Evolutionary conservation across 495 filamentous ascomycete genomes (phyloP).

Genomic region (Neurospora intermedia): DNA sequence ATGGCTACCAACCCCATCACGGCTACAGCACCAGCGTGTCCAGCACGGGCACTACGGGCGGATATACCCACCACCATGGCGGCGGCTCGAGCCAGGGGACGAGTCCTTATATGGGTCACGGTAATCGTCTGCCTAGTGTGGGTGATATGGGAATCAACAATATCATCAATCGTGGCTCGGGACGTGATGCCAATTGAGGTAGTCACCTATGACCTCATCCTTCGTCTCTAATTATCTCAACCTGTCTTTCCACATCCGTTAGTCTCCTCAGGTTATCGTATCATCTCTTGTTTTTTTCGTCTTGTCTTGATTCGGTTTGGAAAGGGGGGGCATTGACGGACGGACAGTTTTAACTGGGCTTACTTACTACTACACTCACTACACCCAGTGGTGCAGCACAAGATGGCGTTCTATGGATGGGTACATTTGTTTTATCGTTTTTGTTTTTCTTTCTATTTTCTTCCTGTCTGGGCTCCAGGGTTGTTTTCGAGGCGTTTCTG

Average conservation of each 20-base stretch:
- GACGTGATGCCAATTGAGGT: slow-evolving; percentile 4
- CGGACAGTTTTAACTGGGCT: background rate
- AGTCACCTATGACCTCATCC: background rate
- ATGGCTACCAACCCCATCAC: slow-evolving; percentile 22
- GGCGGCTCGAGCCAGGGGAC: slow-evolving; percentile 21
- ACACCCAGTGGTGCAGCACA: background rate
- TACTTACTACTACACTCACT: background rate
- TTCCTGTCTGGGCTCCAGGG: background rate
- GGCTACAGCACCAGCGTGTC: slow-evolving; percentile 33
- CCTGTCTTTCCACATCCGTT: background rate
- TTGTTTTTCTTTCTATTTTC: background rate
- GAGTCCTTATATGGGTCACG: slow-evolving; percentile 37
- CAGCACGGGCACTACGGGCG: slow-evolving; percentile 21
- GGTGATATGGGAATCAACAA: slow-evolving; percentile 46
- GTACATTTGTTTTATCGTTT: background rate
- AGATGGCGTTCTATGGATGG: background rate
- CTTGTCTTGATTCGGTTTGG: background rate
- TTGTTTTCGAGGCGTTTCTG: background rate
- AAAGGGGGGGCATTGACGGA: background rate
- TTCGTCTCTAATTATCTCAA: background rate
- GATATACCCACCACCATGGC: slow-evolving; percentile 7
- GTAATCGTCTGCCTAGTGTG: slow-evolving; percentile 38
- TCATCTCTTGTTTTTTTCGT: slow-evolving; percentile 6
- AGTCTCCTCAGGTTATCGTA: background rate
- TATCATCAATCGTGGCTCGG: slow-evolving; percentile 39